Base-by-base conservation (phyloP, 2,329 filamentous ascomycete genomes). In the Fusarium sororula region DNA sequence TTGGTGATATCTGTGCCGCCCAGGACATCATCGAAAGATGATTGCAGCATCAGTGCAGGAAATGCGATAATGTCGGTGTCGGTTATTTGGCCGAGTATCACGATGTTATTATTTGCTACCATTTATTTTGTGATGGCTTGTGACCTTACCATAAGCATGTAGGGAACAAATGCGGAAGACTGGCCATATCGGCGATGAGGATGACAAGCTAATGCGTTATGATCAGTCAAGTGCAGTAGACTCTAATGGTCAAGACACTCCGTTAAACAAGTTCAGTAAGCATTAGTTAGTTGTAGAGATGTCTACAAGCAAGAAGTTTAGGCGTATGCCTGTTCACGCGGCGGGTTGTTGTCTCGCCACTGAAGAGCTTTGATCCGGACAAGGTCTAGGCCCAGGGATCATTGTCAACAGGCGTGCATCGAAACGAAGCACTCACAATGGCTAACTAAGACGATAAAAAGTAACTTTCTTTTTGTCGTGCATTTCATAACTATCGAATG, bases 401-500 rank as follows among this genome's bases (percentile, higher is more conserved):
- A 3, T 11, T 10, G 10, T 17, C 10, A 6, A n/a, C 18, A 2
- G n/a, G 18, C 22, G 18, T 51, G 10, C 22, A 26, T 18, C 6
- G 32, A 20, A 11, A 18, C 14, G 39, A 22, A 26, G 13, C 14
- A 39, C 18, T 12, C 18, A 15, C 8, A 11, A 2, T 15, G 15
- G 15, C 7, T 11, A 10, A 3, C 0, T 9, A 0, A 20, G 15
- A 10, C 6, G 4, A 26, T 6, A 12, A 35, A 5, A n/a, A 9
- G 10, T 0, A 13, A 4, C 1, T 9, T 17, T 26, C 10, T 48
- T 32, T 50, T 50, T 3, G 1, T 9, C 20, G 0, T 4, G 10
- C 7, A 3, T n/a, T 13, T 1, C 3, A 18, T 0, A 3, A 4
- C 47, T 13, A 30, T 9, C 0, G 2, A 7, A 24, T 20, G 2